Evolutionary conservation across 768 basidiomycete genomes (phyloP), one percentile per base, ranked within the genome.

Genomic region (Rubroboletus satanas): DNA sequence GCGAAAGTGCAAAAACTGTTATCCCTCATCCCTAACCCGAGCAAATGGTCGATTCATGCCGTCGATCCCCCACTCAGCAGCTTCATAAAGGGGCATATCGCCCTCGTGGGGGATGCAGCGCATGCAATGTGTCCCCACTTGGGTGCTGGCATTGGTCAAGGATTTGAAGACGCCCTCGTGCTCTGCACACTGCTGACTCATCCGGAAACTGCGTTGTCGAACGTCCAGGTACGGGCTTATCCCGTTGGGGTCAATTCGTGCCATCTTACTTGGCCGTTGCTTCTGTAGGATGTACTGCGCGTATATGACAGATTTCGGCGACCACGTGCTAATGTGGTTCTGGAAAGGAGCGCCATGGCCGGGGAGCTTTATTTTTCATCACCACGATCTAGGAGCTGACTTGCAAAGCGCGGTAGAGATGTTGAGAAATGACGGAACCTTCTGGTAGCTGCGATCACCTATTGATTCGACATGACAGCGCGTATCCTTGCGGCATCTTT

Each of bases 111-210:
- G 6, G 83, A 84, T 63, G 77, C 83, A 17, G 83, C 83, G 9
- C 83, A 84, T 60, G 81, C 71, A 0, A 83, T 83, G 83, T 60
- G 76, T 33, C 82, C 84, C 0, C 82, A 84, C 64, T 68, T 84
- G 10, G 82, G 82, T 3, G 75, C 81, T 0, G 83, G 83, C 2
- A 80, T 79, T 8, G 79, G 83, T 8, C 83, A 84, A 67, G 83
- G 80, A 2, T 74, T 84, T 29, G 83, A 84, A 60, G 83, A 84
- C 55, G 77, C 75, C 0, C 75, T 76, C 43, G 63, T 79, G 5
- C 66, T 85, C 5, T 75, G 73, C 37, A 69, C 73, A 11, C 66
- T 84, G 14, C 75, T 84, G 15, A 61, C 64, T 7, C 76, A 79
- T 56, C 73, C 78, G 3, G 61, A 71, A 51, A 76, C 77, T 2